These are phyloP conservation scores for Hanseniaspora singularis DNA, from an alignment of 805 yeast species.

Conservation along the genomic window DNA sequence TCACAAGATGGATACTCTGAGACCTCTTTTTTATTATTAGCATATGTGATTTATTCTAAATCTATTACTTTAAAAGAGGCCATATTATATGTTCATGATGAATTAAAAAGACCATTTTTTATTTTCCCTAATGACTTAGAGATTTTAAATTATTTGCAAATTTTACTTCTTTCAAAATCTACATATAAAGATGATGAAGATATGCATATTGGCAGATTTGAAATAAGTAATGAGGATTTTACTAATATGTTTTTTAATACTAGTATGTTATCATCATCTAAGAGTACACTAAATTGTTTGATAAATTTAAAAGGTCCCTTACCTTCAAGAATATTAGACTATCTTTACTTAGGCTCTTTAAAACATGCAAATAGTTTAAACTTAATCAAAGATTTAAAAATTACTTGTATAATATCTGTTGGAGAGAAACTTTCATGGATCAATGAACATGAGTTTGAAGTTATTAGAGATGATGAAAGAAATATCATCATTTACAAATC, in stretches of 20 bases:
- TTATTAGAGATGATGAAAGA: background rate
- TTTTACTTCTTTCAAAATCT: conserved; percentile 40
- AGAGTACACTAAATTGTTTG: conserved; percentile 15
- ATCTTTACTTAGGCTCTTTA: conserved; percentile 73
- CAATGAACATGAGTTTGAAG: background rate
- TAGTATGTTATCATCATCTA: conserved; percentile 17
- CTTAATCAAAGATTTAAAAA: conserved; percentile 52
- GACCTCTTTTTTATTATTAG: conserved; percentile 60
- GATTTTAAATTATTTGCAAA: conserved; percentile 53
- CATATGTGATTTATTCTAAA: conserved; percentile 60
- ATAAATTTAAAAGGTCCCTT: conserved; percentile 46
- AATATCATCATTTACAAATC: conserved; percentile 18
- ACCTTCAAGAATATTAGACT: conserved; percentile 75
- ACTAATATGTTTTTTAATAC: conserved; percentile 28
- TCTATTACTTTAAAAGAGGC: conserved; percentile 53
- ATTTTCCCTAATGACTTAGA: conserved; percentile 65
- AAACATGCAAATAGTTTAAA: conserved; percentile 66
- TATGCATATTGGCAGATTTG: conserved; percentile 3
- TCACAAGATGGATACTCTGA: conserved; percentile 92
- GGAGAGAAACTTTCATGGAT: conserved; percentile 70
- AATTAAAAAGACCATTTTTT: conserved; percentile 68
- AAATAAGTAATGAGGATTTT: conserved; percentile 19
- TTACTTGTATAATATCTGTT: conserved; percentile 66
- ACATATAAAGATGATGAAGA: conserved; percentile 19
- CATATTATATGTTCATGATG: conserved; percentile 47